Base-by-base conservation (phyloP, 2,329 filamentous ascomycete species). In the Zymoseptoria pseudotritici region DNA sequence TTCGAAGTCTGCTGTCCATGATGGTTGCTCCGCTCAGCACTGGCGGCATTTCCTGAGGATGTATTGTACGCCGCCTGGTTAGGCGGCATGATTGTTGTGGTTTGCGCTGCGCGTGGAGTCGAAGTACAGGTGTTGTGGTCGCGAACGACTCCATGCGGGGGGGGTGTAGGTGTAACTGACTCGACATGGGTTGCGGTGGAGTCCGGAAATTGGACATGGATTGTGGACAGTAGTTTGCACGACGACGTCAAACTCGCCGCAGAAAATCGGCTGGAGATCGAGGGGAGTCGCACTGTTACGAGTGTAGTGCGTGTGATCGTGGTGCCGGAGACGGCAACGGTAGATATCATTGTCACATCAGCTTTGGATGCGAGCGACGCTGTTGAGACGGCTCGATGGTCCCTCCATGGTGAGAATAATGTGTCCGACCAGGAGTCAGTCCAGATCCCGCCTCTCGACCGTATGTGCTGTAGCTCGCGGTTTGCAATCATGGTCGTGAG, bases 1-100 rank as follows among this genome's bases (percentile, higher is more conserved):
- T 69, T 71, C 21, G 66, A 64, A 3, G 54, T 10, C 51, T 61
- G 20, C 11, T 52, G 4, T 29, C 8, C 10, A 4, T 17, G 13
- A 46, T 17, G 50, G 54, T 54, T 46, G 20, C 24, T 19, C 42
- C 51, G 31, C 26, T 60, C 24, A n/a, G 52, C 24, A n/a, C 57
- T 55, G 53, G 57, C 59, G 51, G 60, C 62, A n/a, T 57, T 55
- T n/a, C 42, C 42, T 49, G 60, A 52, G 10, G 58, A 59, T 31
- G 55, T 49, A 56, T 58, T 60, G 36, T 53, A 51, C 13, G 56
- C 26, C 22, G 49, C 53, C 55, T 31, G 57, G 22, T 31, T 20
- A 22, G 58, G 58, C 29, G 56, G 50, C 55, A 56, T 59, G 49
- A 50, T 29, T 49, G n/a, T 21, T 58, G 52, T n/a, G 36, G 36